Conservation (phyloP, 2,329 filamentous ascomycete genomes). For the Aspergillus piperis region DNA sequence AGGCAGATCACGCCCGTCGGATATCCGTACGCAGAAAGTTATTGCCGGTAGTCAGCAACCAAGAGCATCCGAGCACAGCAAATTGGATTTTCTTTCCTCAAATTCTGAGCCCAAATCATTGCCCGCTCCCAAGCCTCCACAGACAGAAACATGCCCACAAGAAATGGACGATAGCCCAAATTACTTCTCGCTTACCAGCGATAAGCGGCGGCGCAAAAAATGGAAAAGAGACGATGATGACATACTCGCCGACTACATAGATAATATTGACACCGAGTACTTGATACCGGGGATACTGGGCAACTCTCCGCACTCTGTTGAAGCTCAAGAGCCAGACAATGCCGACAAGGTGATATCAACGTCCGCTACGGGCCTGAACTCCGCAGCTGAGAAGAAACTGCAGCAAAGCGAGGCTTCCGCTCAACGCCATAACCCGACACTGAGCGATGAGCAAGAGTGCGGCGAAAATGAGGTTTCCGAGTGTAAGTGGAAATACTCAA, state of each 20-base stretch:
- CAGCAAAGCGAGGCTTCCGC: no score
- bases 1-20: background rate
- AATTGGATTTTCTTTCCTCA: background rate
- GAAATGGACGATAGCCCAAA: background rate
- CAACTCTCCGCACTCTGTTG: background rate
- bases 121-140: background rate
- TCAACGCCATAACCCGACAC: no score
- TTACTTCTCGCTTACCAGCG: background rate
- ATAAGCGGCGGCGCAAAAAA: slow-evolving; percentile 2
- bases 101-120: background rate
- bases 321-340: background rate
- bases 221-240: slow-evolving; percentile 53
- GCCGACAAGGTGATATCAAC: background rate
- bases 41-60: background rate
- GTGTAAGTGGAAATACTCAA: no score
- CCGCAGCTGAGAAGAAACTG: background rate
- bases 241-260: slow-evolving; percentile 43
- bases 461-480: no score
- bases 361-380: background rate
- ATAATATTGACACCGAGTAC: slow-evolving; percentile 40
- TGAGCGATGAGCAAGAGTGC: no score
- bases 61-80: background rate
- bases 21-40: no score
- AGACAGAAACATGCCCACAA: background rate
- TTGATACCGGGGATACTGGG: background rate